Base-by-base conservation (phyloP, 78 protist species). In the Planoprotostelium fungivorum region DNA sequence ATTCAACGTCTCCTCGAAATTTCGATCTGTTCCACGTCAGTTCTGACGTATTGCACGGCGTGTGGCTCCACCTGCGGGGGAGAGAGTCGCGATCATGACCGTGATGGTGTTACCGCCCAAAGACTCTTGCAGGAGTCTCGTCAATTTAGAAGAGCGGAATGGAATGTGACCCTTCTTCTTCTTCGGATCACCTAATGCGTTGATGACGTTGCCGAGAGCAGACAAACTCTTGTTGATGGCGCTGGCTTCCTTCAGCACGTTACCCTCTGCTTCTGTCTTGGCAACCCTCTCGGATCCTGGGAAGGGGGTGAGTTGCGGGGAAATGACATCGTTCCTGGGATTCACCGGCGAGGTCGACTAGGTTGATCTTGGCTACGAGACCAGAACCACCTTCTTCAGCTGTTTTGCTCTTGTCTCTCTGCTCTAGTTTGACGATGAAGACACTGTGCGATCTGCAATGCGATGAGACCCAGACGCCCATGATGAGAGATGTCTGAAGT, bases 31-130 rank as follows among this genome's bases (percentile, higher is more conserved):
- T 0, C 5, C 31, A 28, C 34, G 28, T 35, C 28, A 37, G 88
- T 10, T 1, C n/a, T 28, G 37, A 23, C 9, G 34, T 25, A 84
- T 34, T 23, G 31, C 1, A 84, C 1, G 85, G 37, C 29, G 28
- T 38, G n/a, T 29, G 36, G 88, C n/a, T 29, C 28, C 37, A 10
- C 38, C 88, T 38, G 89, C 89, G 0, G 99, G 99, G 0, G 97
- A 95, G 34, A 97, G 87, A 28, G 98, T 97, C 29, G 99, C 99
- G 36, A 98, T 92, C 87, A 98, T 97, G 92, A 88, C 90, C 85
- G 99, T 98, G 91, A 96, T 97, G 0, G 99, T 86, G n/a, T 38
- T 38, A 28, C 99, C 99, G 31, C 99, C 99, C 28, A 98, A 93
- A 36, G 98, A 96, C 36, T 98, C 99, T 86, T 97, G 98, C 28